Conservation (phyloP, 192 early-diverging fungal species). For the Kickxella alabastrina region DNA sequence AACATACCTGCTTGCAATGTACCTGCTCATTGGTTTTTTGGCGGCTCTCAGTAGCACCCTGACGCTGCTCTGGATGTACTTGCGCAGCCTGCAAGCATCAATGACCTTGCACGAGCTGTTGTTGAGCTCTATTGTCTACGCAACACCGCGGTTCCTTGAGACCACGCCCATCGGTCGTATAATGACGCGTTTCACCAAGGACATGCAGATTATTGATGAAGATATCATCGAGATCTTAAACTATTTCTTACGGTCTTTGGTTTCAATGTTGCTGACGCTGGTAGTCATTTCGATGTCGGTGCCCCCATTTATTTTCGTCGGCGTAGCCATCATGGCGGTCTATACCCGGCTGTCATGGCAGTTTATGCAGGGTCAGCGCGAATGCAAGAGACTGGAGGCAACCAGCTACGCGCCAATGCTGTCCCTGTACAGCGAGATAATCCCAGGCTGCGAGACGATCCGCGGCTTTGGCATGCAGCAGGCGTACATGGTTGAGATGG, state of each 20-base stretch:
- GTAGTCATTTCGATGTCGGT: constrained; percentile 59
- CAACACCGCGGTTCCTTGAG: constrained; percentile 81
- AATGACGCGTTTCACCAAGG: constrained; percentile 76
- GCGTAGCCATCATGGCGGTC: constrained; percentile 52
- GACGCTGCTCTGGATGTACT: constrained; percentile 18
- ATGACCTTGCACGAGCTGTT: constrained; percentile 55
- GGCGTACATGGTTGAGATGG: constrained; percentile 60
- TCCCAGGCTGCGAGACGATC: constrained; percentile 65
- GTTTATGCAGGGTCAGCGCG: constrained; percentile 73
- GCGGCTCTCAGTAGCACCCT: constrained; percentile 11
- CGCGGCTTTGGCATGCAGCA: constrained; percentile 73
- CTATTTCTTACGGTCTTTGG: constrained; percentile 51
- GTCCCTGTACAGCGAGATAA: constrained; percentile 74
- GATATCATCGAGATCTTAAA: constrained; percentile 55
- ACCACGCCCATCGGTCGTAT: constrained; percentile 77
- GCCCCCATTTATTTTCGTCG: constrained; percentile 68
- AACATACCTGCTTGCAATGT: constrained; percentile 6
- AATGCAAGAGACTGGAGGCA: constrained; percentile 78
- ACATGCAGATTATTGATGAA: constrained; percentile 76
- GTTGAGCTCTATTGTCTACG: constrained; percentile 57
- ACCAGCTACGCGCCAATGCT: constrained; percentile 64
- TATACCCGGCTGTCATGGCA: constrained; percentile 61
- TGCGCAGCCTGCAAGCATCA: constrained; percentile 39
- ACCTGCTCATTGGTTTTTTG: constrained; percentile 9
- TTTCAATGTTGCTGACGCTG: constrained; percentile 55